Evolutionary conservation across 2,329 filamentous ascomycete species (phyloP).

Genomic region (Cadophora gregata): DNA sequence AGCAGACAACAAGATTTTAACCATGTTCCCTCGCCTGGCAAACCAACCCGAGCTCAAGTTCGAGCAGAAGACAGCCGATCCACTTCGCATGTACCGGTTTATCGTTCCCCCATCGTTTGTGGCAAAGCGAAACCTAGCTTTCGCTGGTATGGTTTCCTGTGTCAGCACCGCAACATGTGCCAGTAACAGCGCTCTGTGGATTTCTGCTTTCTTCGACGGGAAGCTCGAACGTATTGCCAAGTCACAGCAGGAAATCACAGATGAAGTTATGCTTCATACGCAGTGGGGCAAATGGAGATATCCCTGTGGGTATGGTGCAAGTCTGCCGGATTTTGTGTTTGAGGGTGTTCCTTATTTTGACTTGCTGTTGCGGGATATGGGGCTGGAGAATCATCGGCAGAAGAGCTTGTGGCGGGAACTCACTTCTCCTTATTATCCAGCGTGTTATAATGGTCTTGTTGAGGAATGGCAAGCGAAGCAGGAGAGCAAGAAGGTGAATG

Average conservation of each 20-base stretch:
- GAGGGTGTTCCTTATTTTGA: conserved; percentile 78
- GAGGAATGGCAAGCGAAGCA: conserved; percentile 47
- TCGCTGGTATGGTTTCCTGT: conserved; percentile 53
- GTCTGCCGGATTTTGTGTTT: conserved; percentile 74
- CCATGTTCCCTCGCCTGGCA: conserved; percentile 57
- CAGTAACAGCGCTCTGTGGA: conserved; percentile 64
- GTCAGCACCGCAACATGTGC: conserved; percentile 51
- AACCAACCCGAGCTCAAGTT: conserved; percentile 57
- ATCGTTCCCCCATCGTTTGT: conserved; percentile 53
- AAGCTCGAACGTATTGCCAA: conserved; percentile 45
- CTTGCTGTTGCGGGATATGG: conserved; percentile 69
- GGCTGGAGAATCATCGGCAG: conserved; percentile 62
- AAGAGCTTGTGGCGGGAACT: conserved; percentile 49
- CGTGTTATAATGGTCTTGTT: conserved; percentile 53
- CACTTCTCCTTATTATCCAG: conserved; percentile 52
- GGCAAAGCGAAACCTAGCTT: conserved; percentile 50
- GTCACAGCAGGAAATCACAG: conserved; percentile 47
- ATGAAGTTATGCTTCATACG: conserved; percentile 66
- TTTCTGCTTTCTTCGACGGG: conserved; percentile 66
- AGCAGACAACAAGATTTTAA: conserved; percentile 60
- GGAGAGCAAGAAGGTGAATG: conserved; percentile 1
- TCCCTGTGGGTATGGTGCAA: conserved; percentile 65
- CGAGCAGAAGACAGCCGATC: conserved; percentile 44
- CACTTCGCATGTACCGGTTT: conserved; percentile 54
- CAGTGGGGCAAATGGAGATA: conserved; percentile 75